Evolutionary conservation across 2,329 filamentous ascomycete genomes (phyloP), one percentile per base, ranked within the genome.

Genomic region (Penicillium sp.): DNA sequence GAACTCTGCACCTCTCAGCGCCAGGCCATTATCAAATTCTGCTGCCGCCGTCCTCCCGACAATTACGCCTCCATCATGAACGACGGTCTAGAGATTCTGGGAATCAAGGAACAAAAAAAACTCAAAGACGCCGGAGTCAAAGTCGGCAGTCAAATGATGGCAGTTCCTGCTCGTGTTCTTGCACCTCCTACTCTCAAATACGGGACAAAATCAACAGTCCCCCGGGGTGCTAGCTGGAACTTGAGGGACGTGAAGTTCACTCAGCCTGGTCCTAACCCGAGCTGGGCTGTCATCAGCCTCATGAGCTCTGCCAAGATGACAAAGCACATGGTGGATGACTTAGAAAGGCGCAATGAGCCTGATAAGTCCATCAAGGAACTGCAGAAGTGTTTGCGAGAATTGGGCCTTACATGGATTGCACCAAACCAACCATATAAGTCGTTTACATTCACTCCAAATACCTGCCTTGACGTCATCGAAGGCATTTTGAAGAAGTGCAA

Each of bases 11-110:
- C 78, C 0, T 69, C 78, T 0, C 86, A 92, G 66, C 88, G 88
- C 0, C 79, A 81, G 0, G 65, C 75, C 0, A 92, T 93, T 88
- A 86, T 92, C 51, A 75, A 75, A 0, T 90, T 90, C 68, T 88
- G 90, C 3, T 89, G 87, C 57, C 83, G 88, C 2, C 75, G 76
- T 0, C 89, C 90, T 0, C 80, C 80, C 4, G 75, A 80, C 5
- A 93, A 93, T 61, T 88, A 85, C 0, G 68, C 78, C 0, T 88
- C 86, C 0, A 88, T 93, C 50, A 57, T 59, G 14, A 54, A 43
- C 0, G 50, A 63, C 6, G 69, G 69, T 4, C 54, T 62, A 8
- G 31, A 50, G 0, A 61, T 67, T 31, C 50, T 63, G 26, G 62
- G 63, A 27, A 51, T 59, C 11, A 25, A 43, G 3, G 19, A n/a